Base-by-base conservation (phyloP, 2,329 filamentous ascomycete species). In the Daldinia eschscholtzii region DNA sequence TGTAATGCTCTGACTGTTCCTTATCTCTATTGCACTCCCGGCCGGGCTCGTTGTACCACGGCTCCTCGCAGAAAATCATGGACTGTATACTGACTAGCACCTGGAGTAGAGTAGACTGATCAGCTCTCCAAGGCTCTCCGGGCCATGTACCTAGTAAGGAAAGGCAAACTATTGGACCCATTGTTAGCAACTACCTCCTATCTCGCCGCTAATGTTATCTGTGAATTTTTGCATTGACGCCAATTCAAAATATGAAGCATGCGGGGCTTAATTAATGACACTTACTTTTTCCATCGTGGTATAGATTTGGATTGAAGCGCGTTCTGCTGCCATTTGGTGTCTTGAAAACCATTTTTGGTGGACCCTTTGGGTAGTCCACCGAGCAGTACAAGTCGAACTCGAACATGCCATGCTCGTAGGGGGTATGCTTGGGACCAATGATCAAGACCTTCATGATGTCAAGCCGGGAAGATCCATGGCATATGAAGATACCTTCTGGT, bases 31-130 rank as follows among this genome's bases (percentile, higher is more conserved):
- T 15, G 1, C 28, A 18, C 57, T 81, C 79, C 12, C 77, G 75
- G 1, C 81, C 83, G 0, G 87, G 87, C 74, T 89, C 86, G 73
- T 88, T 89, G 79, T 82, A 84, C 74, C 79, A 85, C 1, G 87
- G 87, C 56, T 86, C 72, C 15, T 84, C 82, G 69, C 82, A 86
- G 55, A 89, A 81, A 20, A 89, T 83, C 86, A 89, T 87, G 33
- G 82, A 81, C 72, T 89, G 87, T 58, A 89, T 85, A 30, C 84
- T 86, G n/a, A 88, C 81, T 10, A 86, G 78, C 5, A 87, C 76
- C 68, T 86, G 85, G 3, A 87, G 77, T 2, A 87, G 75, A 3
- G 85, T 87, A 4, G 85, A 87, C 39, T 80, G 77, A 9, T 76
- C 73, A 2, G 81, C 78, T 12, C 80, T 76, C 86, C 87, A 86